Evolutionary conservation across 148 eudicot species (phyloP).

Genomic region (Pouteria glomerata): DNA sequence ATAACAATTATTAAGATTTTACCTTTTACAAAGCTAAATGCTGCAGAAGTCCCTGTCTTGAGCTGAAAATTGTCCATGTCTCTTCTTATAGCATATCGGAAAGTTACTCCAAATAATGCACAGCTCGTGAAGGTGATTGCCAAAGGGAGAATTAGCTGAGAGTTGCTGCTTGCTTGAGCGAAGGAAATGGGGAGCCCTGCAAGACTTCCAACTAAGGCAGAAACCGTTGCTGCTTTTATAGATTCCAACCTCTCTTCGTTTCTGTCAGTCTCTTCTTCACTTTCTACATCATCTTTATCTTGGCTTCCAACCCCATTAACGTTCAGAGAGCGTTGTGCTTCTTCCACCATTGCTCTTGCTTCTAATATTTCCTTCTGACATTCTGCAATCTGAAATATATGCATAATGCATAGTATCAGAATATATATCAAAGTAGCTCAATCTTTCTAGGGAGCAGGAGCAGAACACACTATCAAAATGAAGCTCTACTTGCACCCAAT

Average conservation of each 20-base stretch:
- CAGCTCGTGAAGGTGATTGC: constrained; percentile 66
- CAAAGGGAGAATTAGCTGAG: constrained; percentile 55
- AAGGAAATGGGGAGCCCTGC: constrained; percentile 67
- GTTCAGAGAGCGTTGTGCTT: constrained; percentile 61
- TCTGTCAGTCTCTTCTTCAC: constrained; percentile 17
- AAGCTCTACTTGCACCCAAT: neutral
- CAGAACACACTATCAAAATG: too few relatives aligned
- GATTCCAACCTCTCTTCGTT: constrained; percentile 74
- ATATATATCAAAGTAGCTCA: neutral
- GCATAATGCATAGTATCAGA: neutral
- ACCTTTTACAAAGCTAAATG: constrained; percentile 94
- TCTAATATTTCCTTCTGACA: constrained; percentile 74
- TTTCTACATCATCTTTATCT: constrained; percentile 4
- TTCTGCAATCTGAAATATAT: constrained; percentile 72
- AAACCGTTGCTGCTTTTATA: constrained; percentile 63
- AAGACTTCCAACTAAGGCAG: constrained; percentile 69
- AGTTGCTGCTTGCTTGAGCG: constrained; percentile 28
- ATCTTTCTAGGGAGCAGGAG: too few relatives aligned
- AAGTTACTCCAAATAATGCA: constrained; percentile 88
- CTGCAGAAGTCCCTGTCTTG: constrained; percentile 80
- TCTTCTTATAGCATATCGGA: constrained; percentile 76
- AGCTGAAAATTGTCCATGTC: constrained; percentile 86
- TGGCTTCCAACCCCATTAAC: constrained; percentile 10
- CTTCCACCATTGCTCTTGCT: constrained; percentile 76
- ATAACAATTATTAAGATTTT: neutral